Base-by-base conservation (phyloP, 768 basidiomycete genomes). In the Vararia minispora region DNA sequence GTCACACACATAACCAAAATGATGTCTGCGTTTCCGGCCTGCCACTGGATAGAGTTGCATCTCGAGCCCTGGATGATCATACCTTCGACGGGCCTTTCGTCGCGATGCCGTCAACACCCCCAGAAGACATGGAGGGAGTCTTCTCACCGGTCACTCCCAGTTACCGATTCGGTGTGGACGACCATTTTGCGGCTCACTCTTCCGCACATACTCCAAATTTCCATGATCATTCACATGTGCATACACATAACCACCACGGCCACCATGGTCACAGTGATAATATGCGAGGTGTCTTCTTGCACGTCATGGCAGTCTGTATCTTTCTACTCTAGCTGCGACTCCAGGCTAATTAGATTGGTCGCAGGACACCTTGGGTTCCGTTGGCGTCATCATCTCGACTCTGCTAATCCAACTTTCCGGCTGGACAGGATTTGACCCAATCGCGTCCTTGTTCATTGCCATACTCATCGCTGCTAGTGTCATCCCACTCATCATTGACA, bases 381-480 rank as follows among this genome's bases (percentile, higher is more conserved):
- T 98, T 16, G 95, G 95, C 13, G 95, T 99, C 13, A 99, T 99
- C 54, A 73, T 97, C 37, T 98, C 95, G 18, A 99, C 95, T 2
- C 64, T 98, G 13, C 72, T 98, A 39, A 98, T 99, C 44, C 81
- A 92, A 55, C 79, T 79, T 44, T 98, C 95, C 50, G 94, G 95
- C 17, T 98, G 92, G 91, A 97, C 94, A 10, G 91, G 91, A 14
- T 99, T 97, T 56, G 95, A 99, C 59, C 95, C 95, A 1, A 90
- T 99, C 43, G 95, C 95, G 0, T 92, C 89, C 7, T 64, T 99
- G 21, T 94, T 99, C 59, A 99, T 99, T 47, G 95, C 95, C 5
- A 61, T 87, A 7, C 63, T 99, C 47, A 99, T 99, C 50, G 88
- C 89, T 16, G 92, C 88, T 5, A 94, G 90, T 54, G 95, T 99